These are phyloP conservation scores for Ascoidea asiatica DNA, from an alignment of 805 yeast species.

Conservation along the genomic window DNA sequence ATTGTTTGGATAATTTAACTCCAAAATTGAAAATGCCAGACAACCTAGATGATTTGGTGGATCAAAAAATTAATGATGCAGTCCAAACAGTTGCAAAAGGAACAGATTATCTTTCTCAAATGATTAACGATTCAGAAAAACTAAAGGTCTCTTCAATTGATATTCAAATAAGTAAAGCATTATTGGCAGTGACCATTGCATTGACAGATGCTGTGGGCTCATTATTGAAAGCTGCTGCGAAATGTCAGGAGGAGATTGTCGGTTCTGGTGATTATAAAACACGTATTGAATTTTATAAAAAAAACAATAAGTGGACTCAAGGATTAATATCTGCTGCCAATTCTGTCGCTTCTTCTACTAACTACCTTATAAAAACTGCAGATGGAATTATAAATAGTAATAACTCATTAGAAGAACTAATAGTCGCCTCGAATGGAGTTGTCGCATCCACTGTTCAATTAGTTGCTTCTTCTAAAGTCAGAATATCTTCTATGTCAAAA, in stretches of 20 bases:
- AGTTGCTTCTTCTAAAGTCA: constrained; percentile 83
- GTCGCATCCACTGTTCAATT: constrained; percentile 88
- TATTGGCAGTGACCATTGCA: constrained; percentile 65
- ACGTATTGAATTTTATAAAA: constrained; percentile 66
- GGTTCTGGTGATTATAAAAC: constrained; percentile 56
- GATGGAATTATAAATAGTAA: constrained; percentile 59
- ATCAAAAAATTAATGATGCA: constrained; percentile 58
- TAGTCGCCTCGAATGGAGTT: constrained; percentile 84
- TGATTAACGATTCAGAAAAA: constrained; percentile 35
- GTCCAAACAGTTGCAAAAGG: constrained; percentile 60
- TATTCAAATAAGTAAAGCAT: constrained; percentile 60
- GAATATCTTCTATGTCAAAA: constrained; percentile 63
- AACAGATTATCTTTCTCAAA: constrained; percentile 37
- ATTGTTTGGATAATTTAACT: constrained; percentile 42
- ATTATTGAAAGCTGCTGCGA: constrained; percentile 64
- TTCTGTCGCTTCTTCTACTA: constrained; percentile 75
- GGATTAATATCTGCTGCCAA: constrained; percentile 84
- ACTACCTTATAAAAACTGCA: constrained; percentile 70
- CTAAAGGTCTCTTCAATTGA: constrained; percentile 43
- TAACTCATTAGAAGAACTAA: constrained; percentile 69
- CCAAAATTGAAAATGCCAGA: constrained; percentile 27
- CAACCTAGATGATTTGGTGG: constrained; percentile 60
- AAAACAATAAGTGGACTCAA: constrained; percentile 87
- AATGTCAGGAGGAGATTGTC: constrained; percentile 72
- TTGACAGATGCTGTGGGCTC: constrained; percentile 67